Base-by-base conservation (phyloP, 495 filamentous ascomycete genomes). In the Daldinia concentrica region DNA sequence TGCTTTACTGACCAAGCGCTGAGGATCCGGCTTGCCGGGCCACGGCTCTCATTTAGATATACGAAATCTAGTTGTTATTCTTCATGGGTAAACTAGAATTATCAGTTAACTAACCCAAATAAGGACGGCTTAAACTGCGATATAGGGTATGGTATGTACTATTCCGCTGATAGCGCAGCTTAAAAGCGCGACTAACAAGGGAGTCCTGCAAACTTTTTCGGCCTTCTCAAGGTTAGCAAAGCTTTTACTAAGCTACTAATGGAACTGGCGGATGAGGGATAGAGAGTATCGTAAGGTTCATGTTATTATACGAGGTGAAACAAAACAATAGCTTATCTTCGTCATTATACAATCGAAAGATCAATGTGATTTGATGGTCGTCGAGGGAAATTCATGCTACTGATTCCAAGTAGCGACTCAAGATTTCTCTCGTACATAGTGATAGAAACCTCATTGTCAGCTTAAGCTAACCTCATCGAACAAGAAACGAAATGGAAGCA, bases 21-120 rank as follows among this genome's bases (percentile, higher is more conserved):
- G 60, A 64, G 61, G 70, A 68, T 51, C 65, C 60, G 61, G 60
- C 56, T 68, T 12, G 24, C 66, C 58, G 62, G 68, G 39, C 56
- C 37, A 32, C 1, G 19, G 19, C 43, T 43, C 30, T 52, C 22
- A 52, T 30, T 27, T 27, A 29, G 17, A 34, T 48, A 48, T 24
- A 48, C 43, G 43, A 48, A 48, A 48, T 48, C 1, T 5, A 12
- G 43, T 24, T 11, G 17, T 24, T 48, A 3, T 24, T 48, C 43
- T 48, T 9, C 43, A 48, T 48, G 24, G 43, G 12, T 48, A 48
- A 22, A 22, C 19, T 24, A 48, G 43, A 48, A 48, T 26, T 4
- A 24, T 24, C 3, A 48, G 19, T 48, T 12, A 24, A 48, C 19
- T 48, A 24, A 48, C 6, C 3, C 4, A 19, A 19, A 48, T 24